Evolutionary conservation across 2,329 filamentous ascomycete species (phyloP).

Genomic region (Didymella lethalis): DNA sequence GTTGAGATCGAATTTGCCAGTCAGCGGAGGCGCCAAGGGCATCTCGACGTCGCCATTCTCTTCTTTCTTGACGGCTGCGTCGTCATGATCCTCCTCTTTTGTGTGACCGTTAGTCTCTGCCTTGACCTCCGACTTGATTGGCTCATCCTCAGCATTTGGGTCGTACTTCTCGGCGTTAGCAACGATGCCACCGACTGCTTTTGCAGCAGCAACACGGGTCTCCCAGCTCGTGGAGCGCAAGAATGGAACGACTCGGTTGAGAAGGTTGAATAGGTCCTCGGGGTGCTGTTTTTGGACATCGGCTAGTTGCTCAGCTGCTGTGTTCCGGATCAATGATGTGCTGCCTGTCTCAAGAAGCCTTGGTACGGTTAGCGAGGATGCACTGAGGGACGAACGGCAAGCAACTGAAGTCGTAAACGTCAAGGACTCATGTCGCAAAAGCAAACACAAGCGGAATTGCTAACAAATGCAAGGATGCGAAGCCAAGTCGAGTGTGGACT

Average conservation of each 20-base stretch:
- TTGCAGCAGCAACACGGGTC: slow-evolving; percentile 89
- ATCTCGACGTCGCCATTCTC: slow-evolving; percentile 59
- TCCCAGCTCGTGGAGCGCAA: slow-evolving; percentile 96
- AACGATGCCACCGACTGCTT: slow-evolving; percentile 92
- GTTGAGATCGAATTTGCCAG: slow-evolving; percentile 69
- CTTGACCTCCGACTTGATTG: slow-evolving; percentile 64
- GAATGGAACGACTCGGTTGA: slow-evolving; percentile 94
- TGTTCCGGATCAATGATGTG: slow-evolving; percentile 94
- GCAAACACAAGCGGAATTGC: background rate
- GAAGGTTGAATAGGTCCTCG: slow-evolving; percentile 94
- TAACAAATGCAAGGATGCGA: slow-evolving; percentile 4
- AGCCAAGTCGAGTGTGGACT: slow-evolving; percentile 32
- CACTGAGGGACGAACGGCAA: background rate
- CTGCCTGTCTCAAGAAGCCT: slow-evolving; percentile 97
- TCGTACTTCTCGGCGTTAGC: slow-evolving; percentile 88
- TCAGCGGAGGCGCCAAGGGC: slow-evolving; percentile 59
- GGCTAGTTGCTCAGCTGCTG: slow-evolving; percentile 93
- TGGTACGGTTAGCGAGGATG: slow-evolving; percentile 40
- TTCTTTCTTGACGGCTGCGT: slow-evolving; percentile 54
- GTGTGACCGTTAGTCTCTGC: slow-evolving; percentile 54
- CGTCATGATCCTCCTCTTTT: slow-evolving; percentile 65
- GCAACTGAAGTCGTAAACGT: background rate
- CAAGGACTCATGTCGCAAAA: background rate
- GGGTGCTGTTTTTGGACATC: slow-evolving; percentile 98
- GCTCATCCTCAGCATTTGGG: slow-evolving; percentile 78